A percentile compares a stretch with the other conserved stretches of the same genome.
phyloP scores from a whole-genome alignment of 768 basidiomycete species.

The Dacryopinax primogenitus region DNA sequence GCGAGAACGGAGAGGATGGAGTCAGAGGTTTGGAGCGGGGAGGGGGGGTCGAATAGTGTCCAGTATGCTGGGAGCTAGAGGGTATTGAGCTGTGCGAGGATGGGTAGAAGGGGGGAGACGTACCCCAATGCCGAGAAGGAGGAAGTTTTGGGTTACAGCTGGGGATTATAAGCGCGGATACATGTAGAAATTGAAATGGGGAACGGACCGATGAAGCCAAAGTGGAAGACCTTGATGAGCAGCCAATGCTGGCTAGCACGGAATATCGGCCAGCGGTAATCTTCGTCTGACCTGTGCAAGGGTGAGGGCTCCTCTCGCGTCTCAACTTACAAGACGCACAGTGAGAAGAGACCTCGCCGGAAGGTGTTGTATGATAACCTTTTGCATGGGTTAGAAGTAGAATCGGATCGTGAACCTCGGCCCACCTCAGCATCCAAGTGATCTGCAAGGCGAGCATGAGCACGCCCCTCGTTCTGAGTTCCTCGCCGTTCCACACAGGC shows the following conservation, averaged over 20 bases:
- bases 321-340: conserved; percentile 34
- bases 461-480: conserved; percentile 47
- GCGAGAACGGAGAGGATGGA: conserved; percentile 46
- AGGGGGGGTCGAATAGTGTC: conserved; percentile 40
- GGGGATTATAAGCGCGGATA: conserved; percentile 3
- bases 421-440: conserved; percentile 50
- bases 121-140: conserved; percentile 55
- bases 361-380: conserved; percentile 71
- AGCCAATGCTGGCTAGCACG: conserved; percentile 43
- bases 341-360: conserved; percentile 63
- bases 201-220: conserved; percentile 53
- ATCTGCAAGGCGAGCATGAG: conserved; percentile 63
- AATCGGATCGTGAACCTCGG: neutral
- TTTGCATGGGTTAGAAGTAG: conserved; percentile 19
- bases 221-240: conserved; percentile 50
- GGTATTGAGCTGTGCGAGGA: conserved; percentile 17
- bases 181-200: neutral
- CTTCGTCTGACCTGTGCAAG: conserved; percentile 42
- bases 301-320: neutral
- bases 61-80: conserved; percentile 40
- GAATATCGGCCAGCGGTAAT: conserved; percentile 82
- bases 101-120: conserved; percentile 11
- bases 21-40: conserved; percentile 45
- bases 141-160: conserved; percentile 66
- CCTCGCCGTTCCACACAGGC: conserved; percentile 47